Base-by-base conservation (phyloP, 148 eudicot genomes). In the Polygonum aviculare region DNA sequence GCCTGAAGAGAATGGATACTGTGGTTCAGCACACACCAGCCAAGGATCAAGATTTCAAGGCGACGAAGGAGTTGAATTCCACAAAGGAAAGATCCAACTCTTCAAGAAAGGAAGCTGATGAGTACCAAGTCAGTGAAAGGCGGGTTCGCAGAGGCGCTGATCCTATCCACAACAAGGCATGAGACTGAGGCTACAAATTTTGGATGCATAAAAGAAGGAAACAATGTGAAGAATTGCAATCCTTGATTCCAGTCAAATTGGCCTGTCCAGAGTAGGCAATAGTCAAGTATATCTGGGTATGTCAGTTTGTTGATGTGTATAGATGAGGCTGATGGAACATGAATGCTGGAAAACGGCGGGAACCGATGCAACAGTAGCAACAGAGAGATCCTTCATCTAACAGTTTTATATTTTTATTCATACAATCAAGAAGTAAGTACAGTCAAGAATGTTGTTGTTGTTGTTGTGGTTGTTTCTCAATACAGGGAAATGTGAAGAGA, bases 81-180 rank as follows among this genome's bases (percentile, higher is more conserved):
- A 70, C 47, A 48, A 70, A 38, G 5, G 22, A 69, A 11, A 18
- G 41, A 35, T 69, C 72, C 36, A 14, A 35, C 11, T 3, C 72
- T 35, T 14, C 36, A 9, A 5, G 18, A 14, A 38, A 69, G 47
- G 51, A 3, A 72, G 52, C 52, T 12, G 36, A 72, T 48, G 12
- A 15, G 33, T 72, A 41, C 54, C 52, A 12, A 72, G 50, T 12
- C 4, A 72, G 75, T 31, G 19, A 72, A 48, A 72, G 75, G 36
- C 19, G 75, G 36, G 75, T 72, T 7, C 52, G 75, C 21, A 72
- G 52, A 72, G 75, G 75, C 50, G 52, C 75, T 9, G 75, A 72
- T 45, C 75, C 75, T 8, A 72, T 72, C 54, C 75, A 72, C 75
- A 72, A 72, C 75, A 72, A 48, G 75, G 54, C 75, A 44, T 72